A percentile compares a stretch with the other conserved stretches of the same genome.
phyloP scores from a whole-genome alignment of 1,139 yeast genomes.

The Arxiozyma bovina region DNA sequence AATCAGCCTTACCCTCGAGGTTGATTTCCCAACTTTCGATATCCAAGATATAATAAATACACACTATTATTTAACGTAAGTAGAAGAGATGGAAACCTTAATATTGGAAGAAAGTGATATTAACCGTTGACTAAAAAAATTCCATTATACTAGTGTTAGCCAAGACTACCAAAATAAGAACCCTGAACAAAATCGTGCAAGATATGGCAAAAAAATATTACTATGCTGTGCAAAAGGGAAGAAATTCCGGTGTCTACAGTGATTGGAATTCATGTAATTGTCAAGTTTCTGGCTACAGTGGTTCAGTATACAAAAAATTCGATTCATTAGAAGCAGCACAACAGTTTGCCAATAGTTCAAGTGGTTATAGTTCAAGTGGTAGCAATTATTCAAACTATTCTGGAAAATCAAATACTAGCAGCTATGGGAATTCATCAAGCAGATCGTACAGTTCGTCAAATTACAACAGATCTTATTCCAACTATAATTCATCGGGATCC shows the following conservation, averaged over 20 bases:
- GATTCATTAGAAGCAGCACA: constrained; percentile 39
- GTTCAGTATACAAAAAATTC: constrained; percentile 52
- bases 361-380: constrained; percentile 5
- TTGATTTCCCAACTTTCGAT: no score
- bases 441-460: not conserved
- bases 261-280: constrained; percentile 44
- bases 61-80: no score
- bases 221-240: constrained; percentile 59
- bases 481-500: not conserved
- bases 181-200: not conserved
- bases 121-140: not conserved
- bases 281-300: constrained; percentile 44
- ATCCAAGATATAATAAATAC: no score
- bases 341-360: constrained; percentile 26
- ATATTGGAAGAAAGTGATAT: no score
- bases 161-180: not conserved
- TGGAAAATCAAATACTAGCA: not conserved
- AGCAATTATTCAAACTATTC: not conserved
- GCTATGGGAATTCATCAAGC: not conserved
- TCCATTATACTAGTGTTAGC: not conserved
- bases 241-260: constrained; percentile 41
- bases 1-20: no score
- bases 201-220: constrained; percentile 21
- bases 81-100: no score
- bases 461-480: not conserved